These are phyloP conservation scores for Mycena albidolilacea DNA, from an alignment of 768 basidiomycete species.

Conservation along the genomic window DNA sequence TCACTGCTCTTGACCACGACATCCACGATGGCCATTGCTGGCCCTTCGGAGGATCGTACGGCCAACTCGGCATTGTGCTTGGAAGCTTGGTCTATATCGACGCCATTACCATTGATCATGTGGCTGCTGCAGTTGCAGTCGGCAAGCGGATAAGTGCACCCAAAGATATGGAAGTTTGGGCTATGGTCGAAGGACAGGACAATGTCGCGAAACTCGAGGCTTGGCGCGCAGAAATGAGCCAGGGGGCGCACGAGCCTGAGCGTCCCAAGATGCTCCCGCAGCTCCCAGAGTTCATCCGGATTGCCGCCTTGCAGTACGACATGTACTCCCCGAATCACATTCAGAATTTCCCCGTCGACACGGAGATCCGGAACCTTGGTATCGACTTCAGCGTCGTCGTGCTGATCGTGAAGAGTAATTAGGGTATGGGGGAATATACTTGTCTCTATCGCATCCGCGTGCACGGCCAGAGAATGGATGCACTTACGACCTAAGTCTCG, in stretches of 20 bases:
- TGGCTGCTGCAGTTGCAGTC: slow-evolving; percentile 84
- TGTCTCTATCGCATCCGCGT: slow-evolving; percentile 92
- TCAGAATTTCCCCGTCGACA: slow-evolving; percentile 85
- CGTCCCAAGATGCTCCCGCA: slow-evolving; percentile 65
- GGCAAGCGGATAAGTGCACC: slow-evolving; percentile 85
- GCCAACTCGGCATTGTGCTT: slow-evolving; percentile 87
- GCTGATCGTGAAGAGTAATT: slow-evolving; percentile 86
- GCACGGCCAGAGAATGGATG: slow-evolving; percentile 72
- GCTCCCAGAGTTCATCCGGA: slow-evolving; percentile 68
- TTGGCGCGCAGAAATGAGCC: slow-evolving; percentile 65
- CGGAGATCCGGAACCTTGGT: slow-evolving; percentile 76
- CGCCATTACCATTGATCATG: slow-evolving; percentile 91
- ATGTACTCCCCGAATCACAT: slow-evolving; percentile 71
- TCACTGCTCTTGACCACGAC: slow-evolving; percentile 62
- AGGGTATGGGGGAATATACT: slow-evolving; percentile 87
- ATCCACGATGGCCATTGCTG: slow-evolving; percentile 89
- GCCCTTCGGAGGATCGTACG: slow-evolving; percentile 85
- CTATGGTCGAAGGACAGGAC: slow-evolving; percentile 82
- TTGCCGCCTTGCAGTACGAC: slow-evolving; percentile 79
- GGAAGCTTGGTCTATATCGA: slow-evolving; percentile 81
- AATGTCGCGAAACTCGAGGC: slow-evolving; percentile 72
- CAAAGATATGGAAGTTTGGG: slow-evolving; percentile 91
- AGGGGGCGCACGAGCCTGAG: slow-evolving; percentile 48
- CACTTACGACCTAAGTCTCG: slow-evolving; percentile 44
- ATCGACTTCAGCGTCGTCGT: slow-evolving; percentile 91